phyloP scores from a whole-genome alignment of 1,284 basidiomycete species.

The Ceratobasidium sp. region DNA sequence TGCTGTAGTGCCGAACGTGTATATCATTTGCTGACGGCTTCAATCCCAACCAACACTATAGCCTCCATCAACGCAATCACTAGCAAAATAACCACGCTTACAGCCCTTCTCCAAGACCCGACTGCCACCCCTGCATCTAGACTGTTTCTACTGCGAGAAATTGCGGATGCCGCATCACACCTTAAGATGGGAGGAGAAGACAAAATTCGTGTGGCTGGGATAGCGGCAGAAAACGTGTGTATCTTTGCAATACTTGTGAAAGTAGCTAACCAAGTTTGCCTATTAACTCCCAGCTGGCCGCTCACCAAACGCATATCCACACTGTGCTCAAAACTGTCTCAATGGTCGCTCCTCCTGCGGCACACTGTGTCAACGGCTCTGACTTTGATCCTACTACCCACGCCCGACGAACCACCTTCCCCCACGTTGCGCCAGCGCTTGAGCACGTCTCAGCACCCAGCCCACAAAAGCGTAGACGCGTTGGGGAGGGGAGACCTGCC shows the following conservation, averaged over 20 bases:
- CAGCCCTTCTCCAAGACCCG: slow-evolving; percentile 78
- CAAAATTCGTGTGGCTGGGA: slow-evolving; percentile 97
- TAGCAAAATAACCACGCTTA: slow-evolving; percentile 79
- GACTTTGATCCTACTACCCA: slow-evolving; percentile 72
- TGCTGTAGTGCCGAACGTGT: background rate
- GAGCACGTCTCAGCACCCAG: slow-evolving; percentile 40
- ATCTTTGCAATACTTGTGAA: background rate
- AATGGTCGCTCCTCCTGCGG: slow-evolving; percentile 55
- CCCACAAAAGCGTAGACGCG: slow-evolving; percentile 38
- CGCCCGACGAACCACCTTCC: slow-evolving; percentile 75
- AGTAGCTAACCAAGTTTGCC: background rate
- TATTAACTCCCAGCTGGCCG: slow-evolving; percentile 65
- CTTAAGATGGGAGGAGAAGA: slow-evolving; percentile 98
- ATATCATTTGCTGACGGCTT: slow-evolving; percentile 17
- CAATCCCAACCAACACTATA: slow-evolving; percentile 49
- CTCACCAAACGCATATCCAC: slow-evolving; percentile 77
- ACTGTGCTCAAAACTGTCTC: slow-evolving; percentile 62
- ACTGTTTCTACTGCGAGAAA: slow-evolving; percentile 88
- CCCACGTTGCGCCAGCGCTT: slow-evolving; percentile 70
- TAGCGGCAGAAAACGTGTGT: slow-evolving; percentile 86
- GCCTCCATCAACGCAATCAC: slow-evolving; percentile 84
- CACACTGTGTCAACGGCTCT: slow-evolving; percentile 66
- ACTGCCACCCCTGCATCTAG: slow-evolving; percentile 79
- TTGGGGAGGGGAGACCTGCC: slow-evolving; percentile 26
- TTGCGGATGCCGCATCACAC: slow-evolving; percentile 91